Conservation (phyloP, 1,284 basidiomycete genomes). For the Sanghuangporus baumii region DNA sequence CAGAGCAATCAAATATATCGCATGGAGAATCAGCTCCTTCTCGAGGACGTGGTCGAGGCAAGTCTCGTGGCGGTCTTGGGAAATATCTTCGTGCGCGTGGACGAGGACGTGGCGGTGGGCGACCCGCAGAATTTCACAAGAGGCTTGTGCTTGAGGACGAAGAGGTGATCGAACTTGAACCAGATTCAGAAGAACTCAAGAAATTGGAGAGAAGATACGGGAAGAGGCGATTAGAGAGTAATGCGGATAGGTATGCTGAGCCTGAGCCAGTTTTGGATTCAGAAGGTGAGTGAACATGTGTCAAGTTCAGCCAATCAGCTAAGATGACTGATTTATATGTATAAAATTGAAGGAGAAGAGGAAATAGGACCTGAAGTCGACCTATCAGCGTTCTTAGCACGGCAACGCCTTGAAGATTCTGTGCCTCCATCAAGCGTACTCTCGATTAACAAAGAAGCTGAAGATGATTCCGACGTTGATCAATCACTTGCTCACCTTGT, state of each 20-base stretch:
- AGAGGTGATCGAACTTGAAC: conserved; percentile 31
- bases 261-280: conserved; percentile 58
- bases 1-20: background rate
- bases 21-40: background rate
- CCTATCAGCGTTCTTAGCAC: conserved; percentile 57
- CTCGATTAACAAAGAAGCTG: conserved; percentile 22
- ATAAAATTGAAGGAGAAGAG: conserved; percentile 46
- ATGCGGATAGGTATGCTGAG: conserved; percentile 67
- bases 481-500: conserved; percentile 48
- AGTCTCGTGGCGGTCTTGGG: conserved; percentile 18
- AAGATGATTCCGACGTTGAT: conserved; percentile 59
- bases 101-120: conserved; percentile 13
- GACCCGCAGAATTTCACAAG: conserved; percentile 35
- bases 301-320: background rate
- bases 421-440: conserved; percentile 25
- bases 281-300: conserved; percentile 45
- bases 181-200: conserved; percentile 41
- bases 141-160: conserved; percentile 59
- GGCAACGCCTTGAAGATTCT: conserved; percentile 46
- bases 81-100: conserved; percentile 20
- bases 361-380: conserved; percentile 69
- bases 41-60: conserved; percentile 17
- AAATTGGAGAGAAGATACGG: conserved; percentile 47
- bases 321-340: background rate
- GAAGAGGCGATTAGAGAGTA: conserved; percentile 54